These are phyloP conservation scores for Ophiorrhiza pumila DNA, from an alignment of 257 asterid genomes.

Conservation along the genomic window DNA sequence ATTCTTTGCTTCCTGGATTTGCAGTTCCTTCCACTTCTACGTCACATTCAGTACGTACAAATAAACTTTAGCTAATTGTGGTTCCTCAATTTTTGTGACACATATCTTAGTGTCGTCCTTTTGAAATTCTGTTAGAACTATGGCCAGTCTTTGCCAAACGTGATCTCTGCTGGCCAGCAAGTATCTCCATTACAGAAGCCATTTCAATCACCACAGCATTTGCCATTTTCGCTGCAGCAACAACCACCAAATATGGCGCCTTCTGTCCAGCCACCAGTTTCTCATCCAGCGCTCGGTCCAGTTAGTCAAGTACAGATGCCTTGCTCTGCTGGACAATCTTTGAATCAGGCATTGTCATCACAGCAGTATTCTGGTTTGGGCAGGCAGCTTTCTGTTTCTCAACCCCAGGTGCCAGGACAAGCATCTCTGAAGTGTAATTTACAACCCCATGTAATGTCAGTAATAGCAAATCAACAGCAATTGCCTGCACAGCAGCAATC, in stretches of 20 bases:
- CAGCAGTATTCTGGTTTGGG: conserved; percentile 44
- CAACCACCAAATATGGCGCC: conserved; percentile 42
- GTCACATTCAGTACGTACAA: conserved; percentile 37
- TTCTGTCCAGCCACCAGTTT: conserved; percentile 40
- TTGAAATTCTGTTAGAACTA: conserved; percentile 24
- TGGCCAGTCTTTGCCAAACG: conserved; percentile 40
- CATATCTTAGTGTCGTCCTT: conserved; percentile 6
- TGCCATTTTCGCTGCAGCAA: conserved; percentile 45
- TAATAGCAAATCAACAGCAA: conserved; percentile 44
- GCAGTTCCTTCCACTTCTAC: conserved; percentile 44
- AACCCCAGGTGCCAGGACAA: conserved; percentile 58
- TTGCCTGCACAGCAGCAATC: conserved; percentile 44
- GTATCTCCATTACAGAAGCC: conserved; percentile 56
- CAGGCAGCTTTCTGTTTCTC: conserved; percentile 48
- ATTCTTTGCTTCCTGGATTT: conserved; percentile 41
- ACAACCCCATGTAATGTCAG: conserved; percentile 15
- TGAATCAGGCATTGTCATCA: conserved; percentile 42
- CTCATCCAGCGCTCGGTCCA: conserved; percentile 48
- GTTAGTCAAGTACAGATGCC: conserved; percentile 52
- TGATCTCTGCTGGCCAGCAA: conserved; percentile 38
- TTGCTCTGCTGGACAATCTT: conserved; percentile 36
- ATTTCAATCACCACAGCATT: conserved; percentile 46
- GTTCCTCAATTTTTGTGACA: background rate
- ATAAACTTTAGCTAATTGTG: background rate
- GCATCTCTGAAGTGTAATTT: conserved; percentile 30